phyloP scores from a whole-genome alignment of 2,329 filamentous ascomycete genomes.

The Ophiostoma piceae region DNA sequence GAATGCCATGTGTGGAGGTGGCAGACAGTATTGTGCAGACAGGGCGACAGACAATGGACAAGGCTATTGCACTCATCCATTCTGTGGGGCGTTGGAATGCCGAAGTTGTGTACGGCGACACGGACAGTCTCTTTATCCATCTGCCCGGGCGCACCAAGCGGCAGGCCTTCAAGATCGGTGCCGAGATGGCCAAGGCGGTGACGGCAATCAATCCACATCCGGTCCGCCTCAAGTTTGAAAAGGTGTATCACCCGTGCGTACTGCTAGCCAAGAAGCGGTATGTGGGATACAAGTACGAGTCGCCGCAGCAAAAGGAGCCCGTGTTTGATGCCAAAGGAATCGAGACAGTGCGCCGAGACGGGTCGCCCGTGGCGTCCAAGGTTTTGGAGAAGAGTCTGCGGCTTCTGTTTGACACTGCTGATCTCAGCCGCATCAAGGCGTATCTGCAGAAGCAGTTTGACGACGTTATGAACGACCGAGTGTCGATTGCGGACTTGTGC shows the following conservation, averaged over 20 bases:
- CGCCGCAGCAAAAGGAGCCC: slow-evolving; percentile 64
- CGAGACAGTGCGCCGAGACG: slow-evolving; percentile 91
- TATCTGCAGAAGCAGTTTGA: slow-evolving; percentile 68
- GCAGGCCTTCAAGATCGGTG: slow-evolving; percentile 85
- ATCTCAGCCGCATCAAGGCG: slow-evolving; percentile 78
- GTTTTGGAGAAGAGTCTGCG: slow-evolving; percentile 90
- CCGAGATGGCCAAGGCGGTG: slow-evolving; percentile 82
- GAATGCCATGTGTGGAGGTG: slow-evolving; percentile 97
- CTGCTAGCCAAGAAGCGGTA: slow-evolving; percentile 96
- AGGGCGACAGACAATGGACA: slow-evolving; percentile 87
- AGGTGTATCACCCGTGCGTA: slow-evolving; percentile 93
- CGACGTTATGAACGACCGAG: slow-evolving; percentile 84
- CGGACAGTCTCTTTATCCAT: slow-evolving; percentile 88
- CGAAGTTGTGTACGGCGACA: slow-evolving; percentile 97
- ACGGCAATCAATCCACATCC: slow-evolving; percentile 87
- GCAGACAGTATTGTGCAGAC: slow-evolving; percentile 98
- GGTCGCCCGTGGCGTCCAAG: slow-evolving; percentile 91
- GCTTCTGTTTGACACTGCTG: slow-evolving; percentile 81
- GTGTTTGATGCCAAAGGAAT: slow-evolving; percentile 98
- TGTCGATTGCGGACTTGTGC: slow-evolving; percentile 93
- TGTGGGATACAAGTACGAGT: slow-evolving; percentile 95
- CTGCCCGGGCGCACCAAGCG: slow-evolving; percentile 81
- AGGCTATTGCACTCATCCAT: slow-evolving; percentile 88
- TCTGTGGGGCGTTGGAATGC: slow-evolving; percentile 82
- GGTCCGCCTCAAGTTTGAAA: slow-evolving; percentile 95